Conservation (phyloP, 257 asterid species). For the Ophiorrhiza pumila region DNA sequence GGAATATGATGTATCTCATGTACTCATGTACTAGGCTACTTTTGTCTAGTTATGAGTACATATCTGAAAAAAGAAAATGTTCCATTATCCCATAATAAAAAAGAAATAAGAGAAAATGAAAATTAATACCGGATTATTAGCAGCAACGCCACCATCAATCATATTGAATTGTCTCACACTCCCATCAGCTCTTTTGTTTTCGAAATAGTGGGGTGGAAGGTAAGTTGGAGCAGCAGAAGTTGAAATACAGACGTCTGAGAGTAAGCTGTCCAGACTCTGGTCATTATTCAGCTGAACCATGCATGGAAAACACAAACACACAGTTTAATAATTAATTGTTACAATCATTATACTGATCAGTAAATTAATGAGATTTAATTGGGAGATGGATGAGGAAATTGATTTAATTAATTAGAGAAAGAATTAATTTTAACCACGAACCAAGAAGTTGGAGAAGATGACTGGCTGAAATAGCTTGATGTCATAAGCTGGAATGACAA, state of each 20-base stretch:
- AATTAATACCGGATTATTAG: not conserved
- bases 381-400: too few relatives aligned
- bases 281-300: not conserved
- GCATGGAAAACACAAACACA: too few relatives aligned
- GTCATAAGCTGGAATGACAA: constrained; percentile 58
- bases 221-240: not conserved
- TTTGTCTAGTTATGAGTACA: too few relatives aligned
- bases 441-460: constrained; percentile 29
- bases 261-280: not conserved
- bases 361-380: too few relatives aligned
- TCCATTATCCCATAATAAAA: too few relatives aligned
- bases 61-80: too few relatives aligned
- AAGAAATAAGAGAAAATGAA: too few relatives aligned
- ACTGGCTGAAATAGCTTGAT: constrained; percentile 48
- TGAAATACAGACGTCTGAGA: not conserved
- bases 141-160: constrained; percentile 1
- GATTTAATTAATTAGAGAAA: too few relatives aligned
- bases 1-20: too few relatives aligned
- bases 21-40: too few relatives aligned
- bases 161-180: not conserved
- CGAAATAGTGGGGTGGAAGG: not conserved
- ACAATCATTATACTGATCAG: too few relatives aligned
- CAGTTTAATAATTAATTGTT: too few relatives aligned
- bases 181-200: not conserved
- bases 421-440: not conserved